phyloP scores from a whole-genome alignment of 2,329 filamentous ascomycete genomes.

The Dothidotthia symphoricarpi region DNA sequence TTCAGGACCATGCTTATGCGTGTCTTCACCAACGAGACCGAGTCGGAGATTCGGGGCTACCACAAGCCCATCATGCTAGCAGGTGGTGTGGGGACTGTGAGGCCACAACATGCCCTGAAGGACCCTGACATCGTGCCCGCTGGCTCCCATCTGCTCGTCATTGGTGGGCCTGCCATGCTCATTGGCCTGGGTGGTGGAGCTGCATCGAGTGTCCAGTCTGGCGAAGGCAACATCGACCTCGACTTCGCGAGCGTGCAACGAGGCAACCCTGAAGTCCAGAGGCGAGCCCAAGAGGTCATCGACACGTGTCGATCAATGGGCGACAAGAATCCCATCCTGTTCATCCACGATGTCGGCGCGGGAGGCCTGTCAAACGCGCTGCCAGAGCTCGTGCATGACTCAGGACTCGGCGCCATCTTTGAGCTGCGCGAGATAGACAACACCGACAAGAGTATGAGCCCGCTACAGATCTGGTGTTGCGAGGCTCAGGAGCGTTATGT shows the following conservation, averaged over 20 bases:
- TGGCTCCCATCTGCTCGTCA: constrained; percentile 87
- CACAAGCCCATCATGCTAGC: constrained; percentile 99
- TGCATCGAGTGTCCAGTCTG: constrained; percentile 85
- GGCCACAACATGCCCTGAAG: constrained; percentile 89
- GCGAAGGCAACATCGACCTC: constrained; percentile 83
- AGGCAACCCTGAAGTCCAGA: constrained; percentile 94
- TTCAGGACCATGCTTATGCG: constrained; percentile 85
- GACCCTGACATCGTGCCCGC: constrained; percentile 73
- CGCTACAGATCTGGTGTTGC: constrained; percentile 96
- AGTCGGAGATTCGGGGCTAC: constrained; percentile 78
- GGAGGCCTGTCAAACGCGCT: constrained; percentile 83
- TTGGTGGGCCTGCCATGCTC: constrained; percentile 95
- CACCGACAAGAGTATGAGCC: constrained; percentile 87
- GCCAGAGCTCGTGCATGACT: constrained; percentile 88
- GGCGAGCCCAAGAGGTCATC: constrained; percentile 96
- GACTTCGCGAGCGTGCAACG: constrained; percentile 97
- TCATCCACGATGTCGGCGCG: constrained; percentile 97
- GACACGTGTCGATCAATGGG: constrained; percentile 88
- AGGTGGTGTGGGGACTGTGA: constrained; percentile 87
- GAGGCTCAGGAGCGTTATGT: constrained; percentile 97
- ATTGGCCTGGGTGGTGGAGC: constrained; percentile 95
- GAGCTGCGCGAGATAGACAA: constrained; percentile 93
- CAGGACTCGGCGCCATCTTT: constrained; percentile 84
- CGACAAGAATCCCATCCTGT: constrained; percentile 81
- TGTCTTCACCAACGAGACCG: constrained; percentile 59